Evolutionary conservation across 805 yeast genomes (phyloP).

Genomic region (Wickerhamomyces chambardii): DNA sequence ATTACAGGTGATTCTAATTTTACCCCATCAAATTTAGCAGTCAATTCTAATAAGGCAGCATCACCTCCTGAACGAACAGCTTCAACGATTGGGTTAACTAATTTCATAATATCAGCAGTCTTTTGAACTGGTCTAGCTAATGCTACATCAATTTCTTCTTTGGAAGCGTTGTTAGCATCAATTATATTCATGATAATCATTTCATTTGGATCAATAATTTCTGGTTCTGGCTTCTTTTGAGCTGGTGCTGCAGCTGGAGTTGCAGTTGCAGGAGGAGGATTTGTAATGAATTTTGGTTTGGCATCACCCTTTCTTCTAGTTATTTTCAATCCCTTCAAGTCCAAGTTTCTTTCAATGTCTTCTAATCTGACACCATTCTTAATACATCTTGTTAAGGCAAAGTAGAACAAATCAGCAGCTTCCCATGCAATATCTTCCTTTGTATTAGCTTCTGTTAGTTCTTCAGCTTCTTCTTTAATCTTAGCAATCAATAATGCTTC

Average conservation of each 20-base stretch:
- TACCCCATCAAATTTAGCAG: slow-evolving; percentile 89
- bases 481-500: slow-evolving; percentile 70
- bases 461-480: slow-evolving; percentile 94
- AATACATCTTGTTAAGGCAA: slow-evolving; percentile 64
- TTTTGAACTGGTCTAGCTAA: slow-evolving; percentile 93
- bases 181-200: slow-evolving; percentile 25
- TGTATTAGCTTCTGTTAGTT: slow-evolving; percentile 73
- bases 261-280: slow-evolving; percentile 9
- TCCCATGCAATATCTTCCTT: slow-evolving; percentile 86
- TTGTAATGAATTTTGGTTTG: slow-evolving; percentile 58
- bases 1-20: slow-evolving; percentile 62
- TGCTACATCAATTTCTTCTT: slow-evolving; percentile 46
- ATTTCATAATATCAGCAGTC: slow-evolving; percentile 84
- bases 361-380: slow-evolving; percentile 70
- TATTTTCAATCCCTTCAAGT: slow-evolving; percentile 75
- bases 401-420: slow-evolving; percentile 86
- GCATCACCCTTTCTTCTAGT: slow-evolving; percentile 96
- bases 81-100: slow-evolving; percentile 85
- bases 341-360: slow-evolving; percentile 81
- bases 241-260: slow-evolving; percentile 10
- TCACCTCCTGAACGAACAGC: slow-evolving; percentile 76
- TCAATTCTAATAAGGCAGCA: slow-evolving; percentile 76
- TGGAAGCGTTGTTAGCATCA: slow-evolving; percentile 35
- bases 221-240: slow-evolving; percentile 12
- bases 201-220: slow-evolving; percentile 18